Conservation (phyloP, 2,329 filamentous ascomycete genomes). For the Calonectria hongkongensis region DNA sequence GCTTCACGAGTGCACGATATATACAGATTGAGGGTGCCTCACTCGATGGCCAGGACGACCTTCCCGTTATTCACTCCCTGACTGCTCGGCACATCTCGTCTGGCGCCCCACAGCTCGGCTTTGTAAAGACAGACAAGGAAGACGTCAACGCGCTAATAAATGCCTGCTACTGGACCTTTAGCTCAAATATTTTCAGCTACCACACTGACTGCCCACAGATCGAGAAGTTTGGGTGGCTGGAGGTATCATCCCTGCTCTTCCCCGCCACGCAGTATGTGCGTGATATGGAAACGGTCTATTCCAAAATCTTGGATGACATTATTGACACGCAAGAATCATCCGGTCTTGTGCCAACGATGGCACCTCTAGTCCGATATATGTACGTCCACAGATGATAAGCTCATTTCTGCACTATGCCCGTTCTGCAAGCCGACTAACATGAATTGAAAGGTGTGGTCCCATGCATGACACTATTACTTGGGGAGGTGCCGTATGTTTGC, state of each 20-base stretch:
- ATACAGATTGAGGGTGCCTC: constrained; percentile 64
- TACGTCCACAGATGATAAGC: neutral
- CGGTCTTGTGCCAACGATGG: constrained; percentile 68
- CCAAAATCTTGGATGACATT: constrained; percentile 68
- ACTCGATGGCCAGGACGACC: constrained; percentile 46
- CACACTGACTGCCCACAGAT: constrained; percentile 69
- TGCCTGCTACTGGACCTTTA: constrained; percentile 67
- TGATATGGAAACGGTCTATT: constrained; percentile 67
- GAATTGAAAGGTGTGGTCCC: constrained; percentile 61
- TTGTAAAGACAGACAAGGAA: constrained; percentile 62
- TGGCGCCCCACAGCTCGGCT: constrained; percentile 60
- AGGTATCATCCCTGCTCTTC: constrained; percentile 67
- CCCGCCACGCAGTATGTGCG: constrained; percentile 67
- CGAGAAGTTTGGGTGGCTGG: constrained; percentile 69
- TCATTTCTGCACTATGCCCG: no score
- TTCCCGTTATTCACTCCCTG: constrained; percentile 60
- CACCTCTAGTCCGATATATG: constrained; percentile 67
- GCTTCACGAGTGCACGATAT: constrained; percentile 64
- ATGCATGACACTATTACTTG: constrained; percentile 68
- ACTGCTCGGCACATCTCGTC: constrained; percentile 63
- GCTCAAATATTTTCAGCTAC: constrained; percentile 65
- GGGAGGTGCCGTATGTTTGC: constrained; percentile 62
- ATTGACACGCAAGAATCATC: constrained; percentile 66
- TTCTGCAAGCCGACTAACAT: constrained; percentile 26
- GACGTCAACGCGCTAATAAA: constrained; percentile 65